A percentile compares a stretch with the other conserved stretches of the same genome.
phyloP scores from a whole-genome alignment of 108 stramenopile species.

The Nitzschia sp. region DNA sequence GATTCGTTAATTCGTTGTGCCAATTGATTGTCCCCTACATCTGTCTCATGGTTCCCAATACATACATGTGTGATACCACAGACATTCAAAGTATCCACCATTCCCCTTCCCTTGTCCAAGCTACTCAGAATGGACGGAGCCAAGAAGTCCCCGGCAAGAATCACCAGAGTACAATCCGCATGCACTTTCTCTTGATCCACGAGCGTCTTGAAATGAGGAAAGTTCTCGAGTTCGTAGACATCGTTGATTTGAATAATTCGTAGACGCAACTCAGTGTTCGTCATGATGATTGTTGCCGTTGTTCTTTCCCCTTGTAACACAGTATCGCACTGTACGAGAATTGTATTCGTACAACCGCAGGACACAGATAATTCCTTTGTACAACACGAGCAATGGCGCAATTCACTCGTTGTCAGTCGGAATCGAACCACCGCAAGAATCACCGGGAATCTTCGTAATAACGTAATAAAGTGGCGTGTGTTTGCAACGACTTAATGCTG shows the following conservation, averaged over 20 bases:
- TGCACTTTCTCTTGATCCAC: slow-evolving; percentile 24
- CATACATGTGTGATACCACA: slow-evolving; percentile 66
- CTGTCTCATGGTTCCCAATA: slow-evolving; percentile 82
- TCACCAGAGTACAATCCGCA: slow-evolving; percentile 27
- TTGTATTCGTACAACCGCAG: too few relatives aligned
- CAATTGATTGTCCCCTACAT: slow-evolving; percentile 34
- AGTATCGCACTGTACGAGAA: neutral
- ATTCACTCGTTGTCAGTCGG: too few relatives aligned
- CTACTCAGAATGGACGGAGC: slow-evolving; percentile 57
- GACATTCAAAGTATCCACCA: slow-evolving; percentile 52
- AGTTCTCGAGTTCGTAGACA: slow-evolving; percentile 43
- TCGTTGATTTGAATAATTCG: slow-evolving; percentile 53
- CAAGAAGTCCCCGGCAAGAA: slow-evolving; percentile 76
- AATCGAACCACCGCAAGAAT: too few relatives aligned
- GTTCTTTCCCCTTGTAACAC: neutral
- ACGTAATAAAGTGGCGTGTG: too few relatives aligned
- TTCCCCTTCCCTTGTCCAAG: slow-evolving; percentile 61
- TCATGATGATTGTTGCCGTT: neutral
- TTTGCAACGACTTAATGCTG: too few relatives aligned
- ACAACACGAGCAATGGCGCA: too few relatives aligned
- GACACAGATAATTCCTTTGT: too few relatives aligned
- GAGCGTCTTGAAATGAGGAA: slow-evolving; percentile 39
- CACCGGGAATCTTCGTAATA: too few relatives aligned
- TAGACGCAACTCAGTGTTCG: slow-evolving; percentile 15
- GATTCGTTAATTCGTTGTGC: slow-evolving; percentile 36